These are phyloP conservation scores for Zymoseptoria pseudotritici DNA, from an alignment of 2,329 filamentous ascomycete genomes.

Conservation along the genomic window DNA sequence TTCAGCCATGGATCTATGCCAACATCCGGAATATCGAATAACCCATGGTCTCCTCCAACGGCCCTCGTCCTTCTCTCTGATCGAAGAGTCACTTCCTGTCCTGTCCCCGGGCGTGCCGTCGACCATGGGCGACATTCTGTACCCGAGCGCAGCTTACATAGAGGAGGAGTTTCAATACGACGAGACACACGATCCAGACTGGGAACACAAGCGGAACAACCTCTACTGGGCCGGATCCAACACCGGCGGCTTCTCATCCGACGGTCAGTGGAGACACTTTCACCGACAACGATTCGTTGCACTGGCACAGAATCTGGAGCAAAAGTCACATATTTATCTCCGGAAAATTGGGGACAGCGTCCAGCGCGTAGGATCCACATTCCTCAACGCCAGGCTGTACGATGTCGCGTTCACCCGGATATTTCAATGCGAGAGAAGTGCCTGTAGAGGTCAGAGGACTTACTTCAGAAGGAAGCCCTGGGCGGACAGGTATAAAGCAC, in stretches of 20 bases:
- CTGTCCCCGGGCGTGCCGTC: neutral
- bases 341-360: neutral
- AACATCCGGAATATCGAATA: neutral
- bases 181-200: constrained; percentile 58
- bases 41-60: neutral
- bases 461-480: constrained; percentile 1
- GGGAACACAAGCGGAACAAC: constrained; percentile 66
- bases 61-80: neutral
- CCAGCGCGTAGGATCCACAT: neutral
- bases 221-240: constrained; percentile 96
- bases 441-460: neutral
- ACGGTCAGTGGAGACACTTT: constrained; percentile 87
- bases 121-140: constrained; percentile 61
- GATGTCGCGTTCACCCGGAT: constrained; percentile 42
- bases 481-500: constrained; percentile 2
- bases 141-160: constrained; percentile 97
- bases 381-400: constrained; percentile 22
- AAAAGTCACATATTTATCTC: neutral
- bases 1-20: neutral
- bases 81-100: neutral
- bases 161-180: constrained; percentile 76
- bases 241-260: constrained; percentile 83
- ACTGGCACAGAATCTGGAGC: constrained; percentile 29
- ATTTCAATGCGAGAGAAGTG: constrained; percentile 36
- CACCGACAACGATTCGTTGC: constrained; percentile 85